Conservation (phyloP, 345 rosid species). For the Lumnitzera littorea region DNA sequence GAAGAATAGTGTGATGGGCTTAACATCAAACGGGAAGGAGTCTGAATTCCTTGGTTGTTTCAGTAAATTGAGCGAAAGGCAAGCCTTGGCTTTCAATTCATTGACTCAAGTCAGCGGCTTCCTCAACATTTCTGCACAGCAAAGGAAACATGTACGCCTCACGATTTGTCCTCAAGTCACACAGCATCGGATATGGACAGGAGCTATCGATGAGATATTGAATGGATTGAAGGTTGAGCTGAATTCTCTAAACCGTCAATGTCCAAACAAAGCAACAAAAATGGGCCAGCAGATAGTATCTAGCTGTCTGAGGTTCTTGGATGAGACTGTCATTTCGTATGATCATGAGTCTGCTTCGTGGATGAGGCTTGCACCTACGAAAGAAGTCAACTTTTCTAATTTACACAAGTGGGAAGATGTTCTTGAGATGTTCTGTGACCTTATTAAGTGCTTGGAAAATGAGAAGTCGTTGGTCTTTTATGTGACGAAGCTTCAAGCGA, state of each 20-base stretch:
- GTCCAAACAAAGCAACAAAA: constrained; percentile 30
- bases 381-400: constrained; percentile 18
- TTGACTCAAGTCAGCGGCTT: constrained; percentile 45
- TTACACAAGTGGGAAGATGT: constrained; percentile 68
- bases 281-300: constrained; percentile 59
- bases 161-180: constrained; percentile 64
- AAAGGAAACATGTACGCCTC: constrained; percentile 51
- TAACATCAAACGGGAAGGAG: constrained; percentile 9
- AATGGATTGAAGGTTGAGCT: constrained; percentile 51
- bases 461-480: constrained; percentile 41
- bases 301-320: constrained; percentile 54
- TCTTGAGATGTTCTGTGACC: constrained; percentile 67
- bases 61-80: constrained; percentile 37
- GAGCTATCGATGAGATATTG: constrained; percentile 49
- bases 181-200: constrained; percentile 60
- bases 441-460: constrained; percentile 36
- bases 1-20: constrained; percentile 13
- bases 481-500: constrained; percentile 48
- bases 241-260: constrained; percentile 27
- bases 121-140: constrained; percentile 62
- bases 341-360: constrained; percentile 50
- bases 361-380: constrained; percentile 55
- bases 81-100: constrained; percentile 44
- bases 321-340: constrained; percentile 25
- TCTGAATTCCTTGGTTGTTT: constrained; percentile 23